Base-by-base conservation (phyloP, 352 stramenopile genomes). In the Pythium chondricola region DNA sequence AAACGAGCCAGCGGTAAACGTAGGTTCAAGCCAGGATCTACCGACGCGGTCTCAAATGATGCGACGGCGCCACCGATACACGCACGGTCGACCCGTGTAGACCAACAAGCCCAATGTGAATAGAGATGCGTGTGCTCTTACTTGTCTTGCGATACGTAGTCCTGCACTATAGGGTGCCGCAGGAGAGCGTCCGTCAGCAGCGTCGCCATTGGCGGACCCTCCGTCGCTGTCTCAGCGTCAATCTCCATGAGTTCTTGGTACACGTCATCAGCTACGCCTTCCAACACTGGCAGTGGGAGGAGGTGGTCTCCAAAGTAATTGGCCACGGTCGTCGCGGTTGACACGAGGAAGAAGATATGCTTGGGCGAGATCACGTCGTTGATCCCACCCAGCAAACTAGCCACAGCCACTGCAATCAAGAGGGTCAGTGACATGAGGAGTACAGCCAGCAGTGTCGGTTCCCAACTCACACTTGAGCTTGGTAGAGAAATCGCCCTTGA, bases 251-350 rank as follows among this genome's bases (percentile, higher is more conserved):
- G 37, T 10, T 65, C 52, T 14, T 67, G 54, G 17, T 63, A 65
- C 2, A 67, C 52, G 39, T 71, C 65, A 33, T 67, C 44, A 3
- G 58, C 58, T 24, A 78, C 58, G 0, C 40, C 42, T 6, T 57
- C 32, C 4, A 83, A 37, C 9, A 67, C 57, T 6, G 60, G 58
- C 20, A 61, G 54, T n/a, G 58, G 17, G 11, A 88, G 47, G 0
- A 58, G 17, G 5, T 65, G 73, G 39, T 88, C 74, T 11, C 76
- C 74, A 50, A 85, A 88, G 49, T 66, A 88, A 13, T 69, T 69
- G 24, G 69, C 69, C 10, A 71, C 44, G 0, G 61, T 61, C 16
- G 61, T 50, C 31, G 84, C 46, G 1, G 76, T 82, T 35, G 61
- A 72, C 5, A 85, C 22, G 0, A 75, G 42, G 31, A 85, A 85